These are phyloP conservation scores for Rhodocollybia butyracea DNA, from an alignment of 768 basidiomycete genomes.

Conservation along the genomic window DNA sequence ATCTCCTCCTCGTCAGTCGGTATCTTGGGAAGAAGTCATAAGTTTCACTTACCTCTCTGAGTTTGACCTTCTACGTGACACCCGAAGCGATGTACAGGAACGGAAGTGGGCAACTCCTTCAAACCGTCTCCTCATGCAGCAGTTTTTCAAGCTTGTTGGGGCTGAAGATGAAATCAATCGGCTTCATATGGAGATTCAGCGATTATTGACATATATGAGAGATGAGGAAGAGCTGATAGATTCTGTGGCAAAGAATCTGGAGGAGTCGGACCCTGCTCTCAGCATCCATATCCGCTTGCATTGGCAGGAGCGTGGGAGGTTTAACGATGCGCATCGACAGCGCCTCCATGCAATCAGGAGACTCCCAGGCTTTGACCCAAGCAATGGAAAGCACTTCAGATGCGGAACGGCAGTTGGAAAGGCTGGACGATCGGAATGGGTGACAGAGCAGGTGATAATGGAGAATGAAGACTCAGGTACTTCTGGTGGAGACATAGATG, in stretches of 20 bases:
- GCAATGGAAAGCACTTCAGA: too few relatives aligned
- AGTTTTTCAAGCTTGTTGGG: conserved; percentile 11
- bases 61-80: conserved; percentile 5
- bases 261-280: not conserved
- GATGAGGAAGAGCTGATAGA: conserved; percentile 10
- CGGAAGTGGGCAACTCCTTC: not conserved
- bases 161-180: conserved; percentile 16
- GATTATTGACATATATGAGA: conserved; percentile 10
- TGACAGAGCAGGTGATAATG: too few relatives aligned
- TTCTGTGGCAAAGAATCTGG: not conserved
- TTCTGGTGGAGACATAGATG: too few relatives aligned
- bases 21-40: not conserved
- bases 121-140: conserved; percentile 5
- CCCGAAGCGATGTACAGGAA: not conserved
- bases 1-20: not conserved
- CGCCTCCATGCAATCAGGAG: not conserved
- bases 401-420: too few relatives aligned
- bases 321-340: not conserved
- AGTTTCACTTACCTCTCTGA: not conserved
- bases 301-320: not conserved
- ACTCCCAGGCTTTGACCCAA: not conserved
- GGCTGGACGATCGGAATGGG: too few relatives aligned
- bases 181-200: conserved; percentile 15
- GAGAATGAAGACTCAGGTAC: too few relatives aligned
- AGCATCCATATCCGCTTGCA: not conserved